These are phyloP conservation scores for Chlamydomonas sp. DNA, from an alignment of 139 green algal species.

Conservation along the genomic window DNA sequence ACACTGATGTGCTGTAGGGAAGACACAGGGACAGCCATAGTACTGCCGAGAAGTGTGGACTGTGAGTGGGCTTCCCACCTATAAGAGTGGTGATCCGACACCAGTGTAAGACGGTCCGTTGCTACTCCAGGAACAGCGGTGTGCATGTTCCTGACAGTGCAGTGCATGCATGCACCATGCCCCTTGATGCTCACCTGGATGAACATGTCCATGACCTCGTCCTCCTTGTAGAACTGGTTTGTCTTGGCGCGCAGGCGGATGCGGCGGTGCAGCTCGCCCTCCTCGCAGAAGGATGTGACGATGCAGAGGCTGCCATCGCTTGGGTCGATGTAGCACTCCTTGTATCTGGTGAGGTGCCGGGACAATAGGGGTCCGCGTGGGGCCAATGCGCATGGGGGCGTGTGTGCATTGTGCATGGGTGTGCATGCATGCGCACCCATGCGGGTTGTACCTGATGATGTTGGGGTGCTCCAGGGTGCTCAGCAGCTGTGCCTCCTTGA, in stretches of 20 bases:
- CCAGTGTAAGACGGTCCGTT: no score
- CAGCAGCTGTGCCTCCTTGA: slow-evolving; percentile 36
- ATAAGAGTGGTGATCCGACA: no score
- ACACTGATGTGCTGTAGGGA: no score
- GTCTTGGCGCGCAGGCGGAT: slow-evolving; percentile 22
- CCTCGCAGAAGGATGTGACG: slow-evolving; percentile 50
- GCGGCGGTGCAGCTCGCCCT: slow-evolving; percentile 39
- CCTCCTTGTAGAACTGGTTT: slow-evolving; percentile 42
- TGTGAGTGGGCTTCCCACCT: no score
- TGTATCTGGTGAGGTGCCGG: no score
- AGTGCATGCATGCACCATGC: neutral
- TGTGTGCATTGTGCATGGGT: no score
- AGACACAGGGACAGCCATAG: no score
- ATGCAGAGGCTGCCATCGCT: slow-evolving; percentile 45
- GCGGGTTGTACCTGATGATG: slow-evolving; percentile 52
- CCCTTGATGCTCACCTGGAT: slow-evolving; percentile 37
- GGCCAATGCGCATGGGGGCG: slow-evolving; percentile 7
- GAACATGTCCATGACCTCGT: slow-evolving; percentile 63
- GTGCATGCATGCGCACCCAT: no score
- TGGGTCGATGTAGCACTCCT: slow-evolving; percentile 54
- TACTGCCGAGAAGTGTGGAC: no score
- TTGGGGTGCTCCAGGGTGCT: slow-evolving; percentile 49
- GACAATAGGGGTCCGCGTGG: no score
- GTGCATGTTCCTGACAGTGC: no score
- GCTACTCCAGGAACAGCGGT: no score